Percentiles rank a stretch among this genome's conserved stretches.
Evolutionary conservation across 257 asterid genomes (phyloP).

Genomic region (Verbena officinalis): DNA sequence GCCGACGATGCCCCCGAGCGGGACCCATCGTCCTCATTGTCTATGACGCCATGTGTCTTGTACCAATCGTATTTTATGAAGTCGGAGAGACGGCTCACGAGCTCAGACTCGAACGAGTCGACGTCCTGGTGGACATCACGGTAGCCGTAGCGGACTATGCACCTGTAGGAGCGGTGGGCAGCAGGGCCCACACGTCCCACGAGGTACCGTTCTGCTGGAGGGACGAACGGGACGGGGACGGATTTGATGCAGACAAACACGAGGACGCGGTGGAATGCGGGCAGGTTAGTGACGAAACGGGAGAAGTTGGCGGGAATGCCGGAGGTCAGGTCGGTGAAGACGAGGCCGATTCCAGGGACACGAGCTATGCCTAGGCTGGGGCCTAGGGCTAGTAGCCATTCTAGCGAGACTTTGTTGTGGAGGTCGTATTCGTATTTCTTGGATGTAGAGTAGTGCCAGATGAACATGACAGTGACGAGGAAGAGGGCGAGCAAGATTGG

Average conservation of each 20-base stretch:
- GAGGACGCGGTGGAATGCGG: conserved; percentile 88
- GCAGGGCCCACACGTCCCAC: conserved; percentile 95
- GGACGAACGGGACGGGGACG: conserved; percentile 86
- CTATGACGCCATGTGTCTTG: conserved; percentile 41
- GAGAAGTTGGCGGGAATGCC: conserved; percentile 97
- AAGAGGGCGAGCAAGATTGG: conserved; percentile 94
- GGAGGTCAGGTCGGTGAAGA: conserved; percentile 88
- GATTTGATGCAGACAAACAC: conserved; percentile 89
- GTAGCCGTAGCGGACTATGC: conserved; percentile 93
- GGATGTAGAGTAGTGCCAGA: conserved; percentile 92
- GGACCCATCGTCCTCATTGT: conserved; percentile 49
- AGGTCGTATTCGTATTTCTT: conserved; percentile 88
- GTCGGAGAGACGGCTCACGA: conserved; percentile 58
- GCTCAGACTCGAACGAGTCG: conserved; percentile 83
- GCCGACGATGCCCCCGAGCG: conserved; percentile 50
- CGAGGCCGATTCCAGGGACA: conserved; percentile 90
- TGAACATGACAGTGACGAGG: conserved; percentile 87
- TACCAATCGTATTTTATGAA: conserved; percentile 79
- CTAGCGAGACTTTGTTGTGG: conserved; percentile 90
- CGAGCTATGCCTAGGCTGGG: conserved; percentile 95
- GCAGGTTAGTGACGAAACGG: conserved; percentile 92
- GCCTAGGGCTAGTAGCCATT: conserved; percentile 95
- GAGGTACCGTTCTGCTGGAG: conserved; percentile 82
- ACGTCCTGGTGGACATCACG: conserved; percentile 94
- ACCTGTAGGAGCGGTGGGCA: conserved; percentile 82